Percentiles rank a stretch among this genome's conserved stretches.
Conservation (phyloP, 495 filamentous ascomycete species). For the Hypoxylon rickii region DNA sequence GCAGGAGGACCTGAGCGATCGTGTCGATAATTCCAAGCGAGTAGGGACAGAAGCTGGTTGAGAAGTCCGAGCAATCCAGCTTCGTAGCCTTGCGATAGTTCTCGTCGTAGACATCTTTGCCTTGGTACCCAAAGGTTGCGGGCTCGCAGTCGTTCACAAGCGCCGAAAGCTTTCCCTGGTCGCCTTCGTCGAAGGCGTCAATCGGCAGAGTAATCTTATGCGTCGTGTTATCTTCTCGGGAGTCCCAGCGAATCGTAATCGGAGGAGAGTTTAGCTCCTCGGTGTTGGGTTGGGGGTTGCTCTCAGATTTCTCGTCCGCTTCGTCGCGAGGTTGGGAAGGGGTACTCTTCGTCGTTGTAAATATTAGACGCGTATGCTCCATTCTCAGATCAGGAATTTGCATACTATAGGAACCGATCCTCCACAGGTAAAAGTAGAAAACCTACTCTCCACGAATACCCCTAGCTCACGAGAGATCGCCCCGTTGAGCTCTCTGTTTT, state of each 20-base stretch:
- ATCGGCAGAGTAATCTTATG: slow-evolving; percentile 3
- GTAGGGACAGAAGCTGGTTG: slow-evolving; percentile 56
- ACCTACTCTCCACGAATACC: no score
- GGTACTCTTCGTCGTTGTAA: no score
- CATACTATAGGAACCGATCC: no score
- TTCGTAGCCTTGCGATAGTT: slow-evolving; percentile 56
- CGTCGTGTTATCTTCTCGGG: neutral
- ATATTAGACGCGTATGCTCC: no score
- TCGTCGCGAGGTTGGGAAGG: no score
- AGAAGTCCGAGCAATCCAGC: slow-evolving; percentile 51
- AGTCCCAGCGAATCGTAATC: slow-evolving; percentile 11
- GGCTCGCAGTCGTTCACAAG: slow-evolving; percentile 47
- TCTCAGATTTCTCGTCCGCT: no score
- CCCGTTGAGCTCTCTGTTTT: no score
- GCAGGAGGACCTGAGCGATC: slow-evolving; percentile 54
- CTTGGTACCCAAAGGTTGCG: slow-evolving; percentile 53
- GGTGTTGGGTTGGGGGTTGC: no score
- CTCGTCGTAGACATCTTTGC: slow-evolving; percentile 54
- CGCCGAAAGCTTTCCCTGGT: neutral
- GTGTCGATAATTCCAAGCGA: slow-evolving; percentile 56
- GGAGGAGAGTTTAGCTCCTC: no score
- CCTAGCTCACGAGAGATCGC: no score
- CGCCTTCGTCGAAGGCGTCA: neutral
- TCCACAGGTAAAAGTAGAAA: no score
- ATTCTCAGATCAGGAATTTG: no score